Evolutionary conservation across 345 rosid species (phyloP), one percentile per base, ranked within the genome.

Genomic region (Cardiospermum halicacabum): DNA sequence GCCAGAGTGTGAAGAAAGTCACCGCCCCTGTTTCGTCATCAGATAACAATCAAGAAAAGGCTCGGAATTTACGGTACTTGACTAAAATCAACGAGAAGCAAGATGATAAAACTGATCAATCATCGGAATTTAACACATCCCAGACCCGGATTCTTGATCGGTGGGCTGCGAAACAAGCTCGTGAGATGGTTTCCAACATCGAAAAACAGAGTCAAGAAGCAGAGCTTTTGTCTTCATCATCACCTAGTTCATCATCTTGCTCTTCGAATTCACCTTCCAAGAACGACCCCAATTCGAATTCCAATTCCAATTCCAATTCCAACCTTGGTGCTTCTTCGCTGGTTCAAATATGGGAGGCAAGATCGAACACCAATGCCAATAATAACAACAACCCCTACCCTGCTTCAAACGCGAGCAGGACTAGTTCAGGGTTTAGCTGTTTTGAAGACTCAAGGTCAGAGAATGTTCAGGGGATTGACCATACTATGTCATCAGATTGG

Each of bases 311-410:
- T 13, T 30, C 72, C 9, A 6, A 42, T 0, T 67, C 58, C 7
- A 80, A 67, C 19, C 75, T 21, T 19, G 88, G 85, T 0, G 96
- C 98, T 36, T 89, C 95, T 24, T 92, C 96, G 7, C 86, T 92
- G 9, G 98, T 92, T 40, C 96, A 87, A 73, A 88, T 89, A 63
- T 92, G 98, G 96, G 96, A 92, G 66, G 91, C 93, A 1, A 84
- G 89, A 76, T 73, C 85, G n/a, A 71, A 78, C 18, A 42, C 76
- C 77, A 61, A 73, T 9, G 72, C 69, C 66, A 66, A 53, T 25
- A 83, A 69, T 65, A 73, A 39, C 11, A 78, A 64, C 11, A 78
- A 66, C 27, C 11, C 76, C 60, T 12, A 78, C 63, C 30, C 53
- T 53, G 0, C 75, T 62, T 63, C 75, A 69, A 16, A 64, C 12